Evolutionary conservation across 306 rosid species (phyloP), one percentile per base, ranked within the genome.

Genomic region (barrel medic (Medicago truncatula)): DNA sequence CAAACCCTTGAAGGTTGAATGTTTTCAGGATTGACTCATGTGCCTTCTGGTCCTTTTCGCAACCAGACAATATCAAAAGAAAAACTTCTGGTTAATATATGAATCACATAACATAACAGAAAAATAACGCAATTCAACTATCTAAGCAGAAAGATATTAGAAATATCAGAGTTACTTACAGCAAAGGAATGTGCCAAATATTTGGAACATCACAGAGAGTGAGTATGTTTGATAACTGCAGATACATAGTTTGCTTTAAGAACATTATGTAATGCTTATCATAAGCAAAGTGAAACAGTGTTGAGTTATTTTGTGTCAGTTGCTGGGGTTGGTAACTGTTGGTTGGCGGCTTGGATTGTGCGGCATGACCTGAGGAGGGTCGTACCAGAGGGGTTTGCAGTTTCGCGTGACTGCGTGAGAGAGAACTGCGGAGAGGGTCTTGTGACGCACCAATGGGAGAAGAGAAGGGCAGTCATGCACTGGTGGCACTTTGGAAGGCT

Each of bases 171-270:
- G 67, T 46, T 66, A 83, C 92, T 84, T 79, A 93, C 98, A 93
- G 88, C 81, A 93, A 73, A 80, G 98, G 98, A 84, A 93, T 83
- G 83, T 89, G 97, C 98, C 98, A 93, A 72, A 93, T 93, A 83
- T 93, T 93, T 71, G 96, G 88, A 79, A 93, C 98, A 63, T 93
- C 98, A 59, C 89, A 88, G 17, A 93, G 93, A 41, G 94, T 87
- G 63, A 93, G 85, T 79, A 93, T 83, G 79, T 85, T 89, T 44
- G 87, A 86, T 41, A 68, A 85, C 98, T 93, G 89, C 79, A 82
- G 76, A 71, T 11, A 57, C 56, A 49, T 73, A 44, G 25, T 10
- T 74, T 62, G 8, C 41, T 77, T 67, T 75, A 75, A 54, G 64
- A 73, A 18, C 20, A 71, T 20, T 13, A 34, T 6, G 63, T 23